Conservation (phyloP, 78 protist genomes). For the Tieghemostelium lacteum region DNA sequence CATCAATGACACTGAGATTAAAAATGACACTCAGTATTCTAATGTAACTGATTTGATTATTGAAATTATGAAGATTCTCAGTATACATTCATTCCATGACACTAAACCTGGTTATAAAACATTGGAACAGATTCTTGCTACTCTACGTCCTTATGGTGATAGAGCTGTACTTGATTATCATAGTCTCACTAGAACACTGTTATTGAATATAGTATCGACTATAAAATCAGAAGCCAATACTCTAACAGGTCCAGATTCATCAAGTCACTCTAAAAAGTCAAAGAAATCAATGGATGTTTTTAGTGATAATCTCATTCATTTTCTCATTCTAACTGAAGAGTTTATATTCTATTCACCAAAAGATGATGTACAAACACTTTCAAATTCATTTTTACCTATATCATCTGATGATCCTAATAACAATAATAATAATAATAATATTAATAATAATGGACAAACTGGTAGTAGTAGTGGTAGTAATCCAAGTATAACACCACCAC, state of each 20-base stretch:
- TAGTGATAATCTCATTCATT: constrained; percentile 28
- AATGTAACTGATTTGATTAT: constrained; percentile 46
- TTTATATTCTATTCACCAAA: constrained; percentile 52
- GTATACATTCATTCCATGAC: constrained; percentile 31
- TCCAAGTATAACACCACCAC: not conserved
- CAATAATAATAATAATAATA: not conserved
- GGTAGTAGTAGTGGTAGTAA: not conserved
- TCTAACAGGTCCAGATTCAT: constrained; percentile 1
- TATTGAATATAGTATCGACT: constrained; percentile 18
- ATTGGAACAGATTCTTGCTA: constrained; percentile 39
- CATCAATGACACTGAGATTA: constrained; percentile 40
- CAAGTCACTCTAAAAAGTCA: constrained; percentile 8
- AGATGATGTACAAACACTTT: not conserved
- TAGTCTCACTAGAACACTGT: constrained; percentile 16
- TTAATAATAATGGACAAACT: not conserved
- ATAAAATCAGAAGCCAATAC: constrained; percentile 29
- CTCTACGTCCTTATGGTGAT: constrained; percentile 38
- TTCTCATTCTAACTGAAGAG: constrained; percentile 37
- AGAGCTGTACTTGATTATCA: constrained; percentile 54
- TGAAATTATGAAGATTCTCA: constrained; percentile 57
- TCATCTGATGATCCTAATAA: not conserved
- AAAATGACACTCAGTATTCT: constrained; percentile 38
- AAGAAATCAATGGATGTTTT: not conserved
- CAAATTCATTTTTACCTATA: not conserved
- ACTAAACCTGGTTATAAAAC: constrained; percentile 39